A percentile compares a stretch with the other conserved stretches of the same genome.
These are phyloP conservation scores for Penicillium frequentans DNA, from an alignment of 2,329 filamentous ascomycete genomes.

Conservation along the genomic window DNA sequence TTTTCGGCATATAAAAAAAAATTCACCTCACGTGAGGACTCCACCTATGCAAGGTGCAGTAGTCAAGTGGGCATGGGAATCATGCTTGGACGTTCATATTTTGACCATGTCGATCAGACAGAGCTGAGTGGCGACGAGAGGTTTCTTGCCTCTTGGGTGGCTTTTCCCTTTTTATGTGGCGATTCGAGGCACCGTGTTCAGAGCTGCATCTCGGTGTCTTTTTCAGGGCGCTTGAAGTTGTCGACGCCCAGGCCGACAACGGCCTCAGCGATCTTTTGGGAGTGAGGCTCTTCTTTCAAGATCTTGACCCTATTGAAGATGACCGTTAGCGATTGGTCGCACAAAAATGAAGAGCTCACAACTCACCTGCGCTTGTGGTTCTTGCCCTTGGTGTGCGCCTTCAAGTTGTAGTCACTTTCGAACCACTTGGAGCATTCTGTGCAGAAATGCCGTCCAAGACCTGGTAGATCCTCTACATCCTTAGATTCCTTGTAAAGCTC, in stretches of 20 bases:
- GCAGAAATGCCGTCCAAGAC: constrained; percentile 83
- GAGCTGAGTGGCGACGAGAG: background rate
- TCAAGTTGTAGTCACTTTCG: constrained; percentile 76
- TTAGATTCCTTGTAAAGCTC: constrained; percentile 76
- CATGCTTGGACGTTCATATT: constrained; percentile 9
- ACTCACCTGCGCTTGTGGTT: constrained; percentile 83
- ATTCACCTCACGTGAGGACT: constrained; percentile 22
- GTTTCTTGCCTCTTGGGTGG: background rate
- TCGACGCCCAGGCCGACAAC: constrained; percentile 68
- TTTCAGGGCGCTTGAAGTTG: constrained; percentile 54
- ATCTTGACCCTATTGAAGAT: constrained; percentile 66
- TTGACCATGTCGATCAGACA: background rate
- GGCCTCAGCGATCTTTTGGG: constrained; percentile 81
- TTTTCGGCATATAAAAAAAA: constrained; percentile 32
- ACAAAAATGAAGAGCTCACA: background rate
- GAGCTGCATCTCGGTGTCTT: constrained; percentile 45
- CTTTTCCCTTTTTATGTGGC: background rate
- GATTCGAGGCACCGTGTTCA: constrained; percentile 12
- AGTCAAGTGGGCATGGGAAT: constrained; percentile 4
- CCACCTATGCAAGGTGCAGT: constrained; percentile 12
- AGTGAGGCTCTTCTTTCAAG: constrained; percentile 80
- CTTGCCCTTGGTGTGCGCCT: constrained; percentile 78
- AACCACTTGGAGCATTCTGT: constrained; percentile 96
- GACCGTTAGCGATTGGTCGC: constrained; percentile 1
- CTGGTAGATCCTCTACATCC: constrained; percentile 81